Conservation (phyloP, 2,329 filamentous ascomycete species). For the Fusarium avenaceum region DNA sequence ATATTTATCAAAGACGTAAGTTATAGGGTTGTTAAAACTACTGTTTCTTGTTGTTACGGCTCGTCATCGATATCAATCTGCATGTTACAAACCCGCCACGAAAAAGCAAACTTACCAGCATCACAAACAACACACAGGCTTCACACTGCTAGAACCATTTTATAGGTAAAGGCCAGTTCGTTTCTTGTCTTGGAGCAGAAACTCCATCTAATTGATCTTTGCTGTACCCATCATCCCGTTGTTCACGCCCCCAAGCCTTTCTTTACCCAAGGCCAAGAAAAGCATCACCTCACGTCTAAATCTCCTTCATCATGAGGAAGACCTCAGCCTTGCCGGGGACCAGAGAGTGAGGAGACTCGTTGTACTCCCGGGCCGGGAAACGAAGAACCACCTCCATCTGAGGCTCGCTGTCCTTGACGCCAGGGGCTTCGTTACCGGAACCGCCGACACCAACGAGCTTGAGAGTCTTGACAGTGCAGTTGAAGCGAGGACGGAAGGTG, state of each 20-base stretch:
- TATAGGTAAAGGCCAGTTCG: not conserved
- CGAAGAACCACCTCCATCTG: constrained; percentile 34
- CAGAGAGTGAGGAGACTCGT: constrained; percentile 30
- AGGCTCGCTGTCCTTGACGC: not conserved
- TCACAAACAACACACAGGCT: not conserved
- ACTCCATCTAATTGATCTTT: not conserved
- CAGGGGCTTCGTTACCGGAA: not conserved
- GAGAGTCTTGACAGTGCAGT: constrained; percentile 25
- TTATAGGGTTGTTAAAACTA: not conserved
- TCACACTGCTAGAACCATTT: too few relatives aligned
- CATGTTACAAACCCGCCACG: constrained; percentile 3
- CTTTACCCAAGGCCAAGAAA: constrained; percentile 7
- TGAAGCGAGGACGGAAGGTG: constrained; percentile 29
- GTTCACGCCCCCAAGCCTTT: not conserved
- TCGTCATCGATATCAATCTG: constrained; percentile 19
- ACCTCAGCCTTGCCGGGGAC: constrained; percentile 22
- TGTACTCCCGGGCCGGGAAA: constrained; percentile 30
- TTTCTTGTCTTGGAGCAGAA: not conserved
- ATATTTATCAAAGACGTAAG: too few relatives aligned
- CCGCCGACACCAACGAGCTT: not conserved
- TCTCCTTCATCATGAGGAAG: constrained; percentile 36
- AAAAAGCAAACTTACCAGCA: not conserved
- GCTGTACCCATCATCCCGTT: not conserved
- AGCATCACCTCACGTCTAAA: not conserved
- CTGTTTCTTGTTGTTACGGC: not conserved